Base-by-base conservation (phyloP, 1,284 basidiomycete species). In the Mycena sp. region DNA sequence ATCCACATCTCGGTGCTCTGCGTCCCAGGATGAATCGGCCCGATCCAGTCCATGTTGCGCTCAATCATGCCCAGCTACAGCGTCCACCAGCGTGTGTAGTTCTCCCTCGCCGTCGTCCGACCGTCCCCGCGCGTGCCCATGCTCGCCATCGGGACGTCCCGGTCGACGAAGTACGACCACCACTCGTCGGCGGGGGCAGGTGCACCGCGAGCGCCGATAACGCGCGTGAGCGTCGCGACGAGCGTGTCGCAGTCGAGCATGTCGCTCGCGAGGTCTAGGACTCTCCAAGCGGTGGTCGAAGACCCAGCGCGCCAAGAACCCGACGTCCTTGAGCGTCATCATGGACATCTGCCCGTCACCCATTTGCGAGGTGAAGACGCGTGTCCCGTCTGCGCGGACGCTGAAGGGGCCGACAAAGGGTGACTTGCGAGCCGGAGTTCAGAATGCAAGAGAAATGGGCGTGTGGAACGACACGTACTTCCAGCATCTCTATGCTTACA, bases 401-500 rank as follows among this genome's bases (percentile, higher is more conserved):
- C 51, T 55, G 41, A 49, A 55, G 23, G 60, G 60, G 37, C 60
- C 60, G 38, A 61, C 50, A 28, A 38, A 60, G n/a, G 58, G 58
- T 14, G 44, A 35, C 50, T 59, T 26, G 45, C 4, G 40, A 35
- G n/a, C n/a, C n/a, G n/a, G n/a, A n/a, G n/a, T n/a, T n/a, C n/a
- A n/a, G n/a, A n/a, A n/a, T n/a, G n/a, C n/a, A n/a, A n/a, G n/a
- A n/a, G n/a, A n/a, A n/a, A n/a, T n/a, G n/a, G n/a, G n/a, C n/a
- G 16, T 26, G 44, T 16, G 12, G 28, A 1, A 50, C n/a, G 12
- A 21, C 17, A 7, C 54, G 30, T 38, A 58, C 61, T 12, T 58
- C 40, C 12, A 64, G 62, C 62, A 64, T 64, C 51, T 64, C 62
- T 57, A 64, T 64, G 43, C n/a, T n/a, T 64, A 59, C 17, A 55